These are phyloP conservation scores for Gastrolobium bilobum DNA, from an alignment of 306 rosid genomes.

Conservation along the genomic window DNA sequence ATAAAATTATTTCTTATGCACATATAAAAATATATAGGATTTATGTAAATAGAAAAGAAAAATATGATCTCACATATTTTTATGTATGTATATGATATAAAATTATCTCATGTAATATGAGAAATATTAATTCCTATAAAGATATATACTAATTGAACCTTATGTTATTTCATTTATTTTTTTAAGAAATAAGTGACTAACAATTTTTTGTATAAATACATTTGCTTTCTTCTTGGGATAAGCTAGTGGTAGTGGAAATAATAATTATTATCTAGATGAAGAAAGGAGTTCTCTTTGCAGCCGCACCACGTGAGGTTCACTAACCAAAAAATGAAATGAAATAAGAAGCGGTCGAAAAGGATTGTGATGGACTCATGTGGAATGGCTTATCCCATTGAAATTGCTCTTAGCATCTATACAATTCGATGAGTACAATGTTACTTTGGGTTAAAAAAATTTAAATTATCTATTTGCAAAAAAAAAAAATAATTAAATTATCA, in stretches of 20 bases:
- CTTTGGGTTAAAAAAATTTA: neutral
- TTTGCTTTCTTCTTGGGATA: neutral
- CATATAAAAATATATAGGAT: too few species aligned
- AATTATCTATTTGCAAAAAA: neutral
- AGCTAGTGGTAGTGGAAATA: neutral
- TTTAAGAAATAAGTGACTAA: too few species aligned
- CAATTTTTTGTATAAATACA: neutral
- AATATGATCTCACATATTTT: too few species aligned
- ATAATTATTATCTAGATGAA: neutral
- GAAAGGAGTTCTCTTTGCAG: neutral
- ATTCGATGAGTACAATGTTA: neutral
- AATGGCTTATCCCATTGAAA: slow-evolving; percentile 11
- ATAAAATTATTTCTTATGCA: too few species aligned
- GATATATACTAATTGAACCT: too few species aligned
- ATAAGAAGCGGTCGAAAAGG: slow-evolving; percentile 2
- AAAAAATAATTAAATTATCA: too few species aligned
- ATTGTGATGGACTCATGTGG: neutral
- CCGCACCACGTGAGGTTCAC: neutral
- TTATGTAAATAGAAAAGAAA: too few species aligned
- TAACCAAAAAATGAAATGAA: neutral
- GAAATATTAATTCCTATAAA: too few species aligned
- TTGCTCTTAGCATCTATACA: neutral
- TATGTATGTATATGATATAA: too few species aligned
- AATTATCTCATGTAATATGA: too few species aligned
- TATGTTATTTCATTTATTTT: too few species aligned